A percentile compares a stretch with the other conserved stretches of the same genome.
These are phyloP conservation scores for Chaetothyriales sp. DNA, from an alignment of 2,329 filamentous ascomycete species.

Conservation along the genomic window DNA sequence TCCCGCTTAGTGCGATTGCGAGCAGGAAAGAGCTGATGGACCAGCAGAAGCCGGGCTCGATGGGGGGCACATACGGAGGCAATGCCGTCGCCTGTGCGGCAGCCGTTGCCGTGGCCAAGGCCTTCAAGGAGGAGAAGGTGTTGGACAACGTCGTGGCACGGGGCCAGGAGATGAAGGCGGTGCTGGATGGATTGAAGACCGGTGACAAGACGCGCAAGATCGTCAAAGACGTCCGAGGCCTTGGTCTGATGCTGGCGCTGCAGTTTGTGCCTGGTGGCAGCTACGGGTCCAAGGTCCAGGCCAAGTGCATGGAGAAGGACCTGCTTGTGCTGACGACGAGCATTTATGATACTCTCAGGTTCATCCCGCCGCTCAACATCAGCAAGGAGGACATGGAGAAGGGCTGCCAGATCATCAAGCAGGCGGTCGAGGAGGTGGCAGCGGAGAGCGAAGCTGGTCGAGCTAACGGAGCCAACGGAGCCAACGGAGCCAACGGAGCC, in stretches of 20 bases:
- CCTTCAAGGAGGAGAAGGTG: conserved; percentile 24
- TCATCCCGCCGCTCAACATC: conserved; percentile 27
- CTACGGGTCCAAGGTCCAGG: conserved; percentile 24
- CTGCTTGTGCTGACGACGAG: conserved; percentile 27
- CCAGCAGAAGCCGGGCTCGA: conserved; percentile 23
- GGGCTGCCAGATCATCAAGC: conserved; percentile 23
- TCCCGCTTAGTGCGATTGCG: conserved; percentile 19
- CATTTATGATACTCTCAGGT: conserved; percentile 27
- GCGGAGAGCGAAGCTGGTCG: conserved; percentile 5
- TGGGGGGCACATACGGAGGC: conserved; percentile 26
- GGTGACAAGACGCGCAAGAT: conserved; percentile 20
- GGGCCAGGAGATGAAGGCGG: conserved; percentile 17
- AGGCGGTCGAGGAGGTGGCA: conserved; percentile 25
- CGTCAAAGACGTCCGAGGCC: conserved; percentile 25
- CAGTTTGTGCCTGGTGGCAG: conserved; percentile 24
- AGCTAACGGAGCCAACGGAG: background rate
- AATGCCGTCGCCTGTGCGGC: conserved; percentile 26
- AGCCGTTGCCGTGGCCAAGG: conserved; percentile 23
- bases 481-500: background rate
- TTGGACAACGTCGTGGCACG: conserved; percentile 24
- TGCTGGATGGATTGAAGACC: conserved; percentile 15
- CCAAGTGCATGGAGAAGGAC: conserved; percentile 26
- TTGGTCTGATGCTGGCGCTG: conserved; percentile 26
- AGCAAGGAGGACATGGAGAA: conserved; percentile 25
- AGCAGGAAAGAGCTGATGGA: conserved; percentile 26